Base-by-base conservation (phyloP, 306 rosid species). In the Castanea sativa region DNA sequence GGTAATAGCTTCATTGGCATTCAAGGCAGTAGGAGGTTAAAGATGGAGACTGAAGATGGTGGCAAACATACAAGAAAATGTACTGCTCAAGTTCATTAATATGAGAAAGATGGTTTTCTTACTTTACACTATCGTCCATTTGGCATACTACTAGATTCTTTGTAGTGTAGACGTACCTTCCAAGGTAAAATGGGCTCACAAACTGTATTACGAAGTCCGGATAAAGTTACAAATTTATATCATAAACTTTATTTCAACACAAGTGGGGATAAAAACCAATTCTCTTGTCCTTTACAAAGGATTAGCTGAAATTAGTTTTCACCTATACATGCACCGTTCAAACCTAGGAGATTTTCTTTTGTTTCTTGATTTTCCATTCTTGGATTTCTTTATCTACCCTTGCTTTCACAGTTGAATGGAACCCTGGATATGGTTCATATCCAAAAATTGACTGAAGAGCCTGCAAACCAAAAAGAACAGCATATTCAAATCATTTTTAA, bases 381-480 rank as follows among this genome's bases (percentile, higher is more conserved):
- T 86, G 78, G 78, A 89, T 80, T 1, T 91, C 79, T 35, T 90
- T 83, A 10, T 84, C 87, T 32, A 92, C 79, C 87, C 71, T 89
- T 73, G 93, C 84, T 67, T 86, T 75, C 78, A 92, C 99, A 55
- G 72, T 87, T n/a, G 82, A 30, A 10, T 78, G 83, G 76, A 92
- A 91, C 53, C 97, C 99, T 3, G 91, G 88, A 83, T 91, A 95
- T 4, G 99, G 97, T 83, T 95, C 97, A 27, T 95, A 95, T 80
- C 87, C 89, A 57, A 91, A 51, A 25, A 79, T 23, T 25, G 80
- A 63, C 76, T 87, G 96, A 74, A 92, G 89, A 73, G 81, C 76
- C 97, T 91, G 84, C 32, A 67, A 43, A 59, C 83, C 10, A 33
- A 61, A 76, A 73, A 73, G 33, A 27, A 73, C 21, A 74, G 21